Conservation (phyloP, 192 early-diverging fungal species). For the Allomyces macrogynus region DNA sequence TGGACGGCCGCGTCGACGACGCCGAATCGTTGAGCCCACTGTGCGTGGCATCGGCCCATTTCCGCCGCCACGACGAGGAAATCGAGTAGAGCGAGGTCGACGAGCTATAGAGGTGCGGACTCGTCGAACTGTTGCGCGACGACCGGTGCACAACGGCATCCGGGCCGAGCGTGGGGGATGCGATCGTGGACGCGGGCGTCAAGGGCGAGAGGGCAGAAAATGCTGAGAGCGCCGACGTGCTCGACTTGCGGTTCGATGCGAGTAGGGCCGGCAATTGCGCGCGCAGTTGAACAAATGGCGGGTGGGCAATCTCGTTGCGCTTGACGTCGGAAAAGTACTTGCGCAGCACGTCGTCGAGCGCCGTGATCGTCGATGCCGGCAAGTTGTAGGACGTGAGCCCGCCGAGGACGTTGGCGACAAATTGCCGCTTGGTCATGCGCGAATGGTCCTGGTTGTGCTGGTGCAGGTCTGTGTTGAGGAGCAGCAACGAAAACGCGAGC, state of each 20-base stretch:
- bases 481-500: slow-evolving; percentile 1
- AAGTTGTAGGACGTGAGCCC: not conserved
- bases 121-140: too few species aligned
- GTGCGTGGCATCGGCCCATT: too few species aligned
- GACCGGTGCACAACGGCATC: not conserved
- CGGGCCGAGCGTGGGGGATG: not conserved
- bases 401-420: not conserved
- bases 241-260: not conserved
- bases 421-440: not conserved
- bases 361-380: not conserved
- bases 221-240: not conserved
- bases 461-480: slow-evolving; percentile 6
- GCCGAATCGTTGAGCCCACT: too few species aligned
- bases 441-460: not conserved
- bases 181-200: not conserved
- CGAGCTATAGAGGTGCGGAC: too few species aligned
- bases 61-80: too few species aligned
- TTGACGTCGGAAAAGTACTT: not conserved
- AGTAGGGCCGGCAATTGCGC: not conserved
- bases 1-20: too few species aligned
- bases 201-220: too few species aligned
- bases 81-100: too few species aligned
- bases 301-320: not conserved
- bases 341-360: not conserved
- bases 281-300: not conserved